phyloP scores from a whole-genome alignment of 2,329 filamentous ascomycete genomes.

The Diaporthe australafricana region DNA sequence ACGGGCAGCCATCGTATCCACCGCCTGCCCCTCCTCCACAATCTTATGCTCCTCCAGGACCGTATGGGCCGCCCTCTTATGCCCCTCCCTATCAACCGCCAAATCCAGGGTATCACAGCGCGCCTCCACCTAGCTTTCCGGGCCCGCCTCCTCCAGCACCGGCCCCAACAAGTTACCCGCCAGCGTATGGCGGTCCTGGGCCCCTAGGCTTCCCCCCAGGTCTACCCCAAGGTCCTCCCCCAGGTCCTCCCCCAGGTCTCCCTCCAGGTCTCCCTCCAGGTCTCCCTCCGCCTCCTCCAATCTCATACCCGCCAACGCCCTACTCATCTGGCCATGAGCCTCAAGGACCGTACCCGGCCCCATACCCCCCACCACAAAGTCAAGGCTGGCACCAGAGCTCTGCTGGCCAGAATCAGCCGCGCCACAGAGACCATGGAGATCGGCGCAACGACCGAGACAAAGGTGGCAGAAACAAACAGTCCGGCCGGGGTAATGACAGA shows the following conservation, averaged over 20 bases:
- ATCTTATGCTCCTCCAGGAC: constrained; percentile 29
- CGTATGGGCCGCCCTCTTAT: constrained; percentile 32
- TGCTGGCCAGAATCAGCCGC: constrained; percentile 5
- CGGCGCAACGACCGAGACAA: constrained; percentile 33
- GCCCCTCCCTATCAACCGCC: constrained; percentile 30
- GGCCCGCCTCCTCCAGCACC: constrained; percentile 25
- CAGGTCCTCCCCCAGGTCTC: constrained; percentile 13
- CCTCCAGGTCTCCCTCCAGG: not conserved
- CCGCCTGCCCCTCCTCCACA: constrained; percentile 35
- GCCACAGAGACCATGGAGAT: constrained; percentile 32
- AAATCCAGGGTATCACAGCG: constrained; percentile 20
- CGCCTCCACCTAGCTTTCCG: constrained; percentile 29
- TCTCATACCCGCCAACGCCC: constrained; percentile 20
- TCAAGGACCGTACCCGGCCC: constrained; percentile 17
- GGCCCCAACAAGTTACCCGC: constrained; percentile 23
- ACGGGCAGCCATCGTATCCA: constrained; percentile 28
- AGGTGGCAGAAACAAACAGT: constrained; percentile 31
- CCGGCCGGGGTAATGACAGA: constrained; percentile 29
- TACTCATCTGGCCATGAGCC: constrained; percentile 22
- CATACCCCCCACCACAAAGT: constrained; percentile 28
- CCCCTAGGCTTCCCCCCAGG: not conserved
- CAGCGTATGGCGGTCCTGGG: constrained; percentile 13
- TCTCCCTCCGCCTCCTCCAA: constrained; percentile 31
- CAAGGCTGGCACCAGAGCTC: constrained; percentile 29
- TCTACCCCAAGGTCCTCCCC: too few relatives aligned